Percentiles rank a stretch among this genome's conserved stretches.
Evolutionary conservation across 140 eudicot species (phyloP).

Genomic region (Oenanthe javanica): DNA sequence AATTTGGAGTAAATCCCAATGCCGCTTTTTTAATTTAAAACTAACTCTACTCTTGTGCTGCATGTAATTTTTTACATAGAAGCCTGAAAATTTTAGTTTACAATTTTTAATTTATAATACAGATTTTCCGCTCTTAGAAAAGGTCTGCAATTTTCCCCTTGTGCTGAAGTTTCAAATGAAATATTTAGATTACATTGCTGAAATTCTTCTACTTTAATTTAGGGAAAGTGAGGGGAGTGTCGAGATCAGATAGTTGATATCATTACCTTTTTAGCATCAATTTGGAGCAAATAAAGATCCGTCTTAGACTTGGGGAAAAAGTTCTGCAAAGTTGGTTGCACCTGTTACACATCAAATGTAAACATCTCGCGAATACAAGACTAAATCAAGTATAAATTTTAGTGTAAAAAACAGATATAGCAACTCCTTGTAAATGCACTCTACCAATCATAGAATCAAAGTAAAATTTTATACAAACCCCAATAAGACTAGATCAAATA

Average conservation of each 20-base stretch:
- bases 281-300: slow-evolving; percentile 76
- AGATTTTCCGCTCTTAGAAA: not conserved
- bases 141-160: not conserved
- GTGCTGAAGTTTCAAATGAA: not conserved
- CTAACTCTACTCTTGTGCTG: not conserved
- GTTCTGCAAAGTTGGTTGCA: slow-evolving; percentile 49
- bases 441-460: not conserved
- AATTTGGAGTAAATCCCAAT: not conserved
- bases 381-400: not conserved
- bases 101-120: not conserved
- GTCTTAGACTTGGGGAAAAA: slow-evolving; percentile 43
- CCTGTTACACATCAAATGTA: slow-evolving; percentile 32
- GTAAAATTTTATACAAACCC: not conserved
- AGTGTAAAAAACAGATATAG: not conserved
- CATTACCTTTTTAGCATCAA: slow-evolving; percentile 58
- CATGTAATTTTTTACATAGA: not conserved
- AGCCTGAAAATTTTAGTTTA: not conserved
- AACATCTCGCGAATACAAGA: not conserved
- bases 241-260: not conserved
- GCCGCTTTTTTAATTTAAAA: not conserved
- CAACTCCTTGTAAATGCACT: not conserved
- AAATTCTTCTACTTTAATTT: not conserved
- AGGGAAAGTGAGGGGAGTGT: not conserved
- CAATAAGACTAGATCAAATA: not conserved
- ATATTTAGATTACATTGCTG: not conserved